Evolutionary conservation across 768 basidiomycete species (phyloP).

Genomic region (Leccinum incarnatum): DNA sequence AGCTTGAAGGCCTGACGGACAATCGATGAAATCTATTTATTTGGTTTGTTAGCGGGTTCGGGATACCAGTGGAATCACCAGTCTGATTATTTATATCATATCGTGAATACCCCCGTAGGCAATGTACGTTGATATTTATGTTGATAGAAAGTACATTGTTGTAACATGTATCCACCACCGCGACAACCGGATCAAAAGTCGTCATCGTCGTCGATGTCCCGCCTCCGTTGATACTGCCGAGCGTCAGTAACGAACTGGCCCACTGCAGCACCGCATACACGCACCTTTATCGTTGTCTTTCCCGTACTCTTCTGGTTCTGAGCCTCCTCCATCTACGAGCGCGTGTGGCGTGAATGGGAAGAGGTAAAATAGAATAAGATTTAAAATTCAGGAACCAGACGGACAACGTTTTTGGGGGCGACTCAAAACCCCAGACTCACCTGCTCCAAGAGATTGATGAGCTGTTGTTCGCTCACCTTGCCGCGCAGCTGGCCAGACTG

Average conservation of each 20-base stretch:
- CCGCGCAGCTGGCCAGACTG: slow-evolving; percentile 79
- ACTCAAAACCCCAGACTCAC: slow-evolving; percentile 34
- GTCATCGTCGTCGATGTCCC: slow-evolving; percentile 65
- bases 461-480: slow-evolving; percentile 72
- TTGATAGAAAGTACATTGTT: neutral
- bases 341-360: slow-evolving; percentile 5
- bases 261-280: slow-evolving; percentile 5
- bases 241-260: slow-evolving; percentile 1
- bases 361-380: neutral
- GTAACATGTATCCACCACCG: neutral
- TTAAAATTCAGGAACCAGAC: no score
- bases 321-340: slow-evolving; percentile 51
- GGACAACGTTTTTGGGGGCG: no score
- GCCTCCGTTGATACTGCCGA: slow-evolving; percentile 59
- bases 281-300: slow-evolving; percentile 60
- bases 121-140: neutral
- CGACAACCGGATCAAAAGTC: slow-evolving; percentile 38
- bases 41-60: neutral
- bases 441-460: slow-evolving; percentile 86
- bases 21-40: neutral
- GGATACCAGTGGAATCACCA: neutral
- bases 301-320: slow-evolving; percentile 46
- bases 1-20: neutral
- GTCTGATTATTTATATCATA: neutral
- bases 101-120: neutral